Evolutionary conservation across 2,329 filamentous ascomycete species (phyloP), one percentile per base, ranked within the genome.

Genomic region (Fusarium chaquense): DNA sequence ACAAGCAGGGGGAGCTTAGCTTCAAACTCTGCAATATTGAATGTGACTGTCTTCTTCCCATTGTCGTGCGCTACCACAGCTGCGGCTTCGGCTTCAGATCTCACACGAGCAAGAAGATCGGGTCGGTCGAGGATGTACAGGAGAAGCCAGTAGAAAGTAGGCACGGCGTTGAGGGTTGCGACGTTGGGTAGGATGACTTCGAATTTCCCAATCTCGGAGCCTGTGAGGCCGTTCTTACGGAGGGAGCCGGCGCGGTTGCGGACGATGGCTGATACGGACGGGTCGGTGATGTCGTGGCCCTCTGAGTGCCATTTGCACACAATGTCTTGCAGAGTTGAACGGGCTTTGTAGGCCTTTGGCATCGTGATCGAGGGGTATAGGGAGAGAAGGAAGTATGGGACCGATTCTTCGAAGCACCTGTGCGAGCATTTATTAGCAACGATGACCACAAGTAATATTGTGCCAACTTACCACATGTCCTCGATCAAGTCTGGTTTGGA

Each of bases 1-100:
- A 82, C 74, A 9, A 87, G 74, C 7, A 85, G 72, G 0, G 83
- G 83, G 47, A 81, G 81, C 8, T 75, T 60, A 2, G 78, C 72
- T 33, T 80, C 78, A 12, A 85, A 77, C 3, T 69, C 70, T 2
- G 73, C 71, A 54, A 81, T 77, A 18, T 83, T 76, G n/a, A 86
- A 75, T 3, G 69, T 76, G 3, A 65, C 69, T 0, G 33, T 66
- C 15, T 24, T 45, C 18, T 22, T 61, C 1, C 47, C 62, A 24
- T 57, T 26, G 16, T 68, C 16, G 1, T 54, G 5, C 1, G 52
- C 16, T 3, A 67, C 4, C 1, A 33, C 26, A 15, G 41, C 60
- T 40, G 64, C 46, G 3, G 3, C 32, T 9, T 66, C 61, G 5
- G 81, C 59, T 18, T 71, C 71, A 6, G 36, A 54, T n/a, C 72